These are phyloP conservation scores for Trametes versicolor DNA, from an alignment of 1,284 basidiomycete genomes.

Conservation along the genomic window DNA sequence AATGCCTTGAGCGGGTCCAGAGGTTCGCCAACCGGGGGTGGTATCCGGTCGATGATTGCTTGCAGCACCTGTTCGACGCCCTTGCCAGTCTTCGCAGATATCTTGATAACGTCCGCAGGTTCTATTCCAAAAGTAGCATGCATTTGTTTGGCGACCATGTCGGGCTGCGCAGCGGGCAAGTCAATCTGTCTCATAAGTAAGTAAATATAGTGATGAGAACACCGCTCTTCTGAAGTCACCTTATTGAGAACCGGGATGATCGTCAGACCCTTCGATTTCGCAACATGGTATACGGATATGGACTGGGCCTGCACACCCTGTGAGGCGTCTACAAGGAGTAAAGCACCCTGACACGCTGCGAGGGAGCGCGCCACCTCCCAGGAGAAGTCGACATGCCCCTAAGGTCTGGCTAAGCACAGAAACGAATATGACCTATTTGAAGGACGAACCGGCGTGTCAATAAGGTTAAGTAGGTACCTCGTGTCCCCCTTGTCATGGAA, in stretches of 20 bases:
- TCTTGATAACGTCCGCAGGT: constrained; percentile 75
- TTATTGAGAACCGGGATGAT: constrained; percentile 98
- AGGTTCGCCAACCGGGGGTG: constrained; percentile 69
- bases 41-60: constrained; percentile 86
- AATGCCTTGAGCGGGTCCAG: constrained; percentile 82
- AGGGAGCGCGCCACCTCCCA: constrained; percentile 96
- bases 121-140: constrained; percentile 84
- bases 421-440: not conserved
- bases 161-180: constrained; percentile 86
- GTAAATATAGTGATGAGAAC: not conserved
- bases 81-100: constrained; percentile 94
- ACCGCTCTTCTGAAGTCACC: constrained; percentile 51
- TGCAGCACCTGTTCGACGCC: constrained; percentile 82
- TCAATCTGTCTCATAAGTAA: constrained; percentile 69
- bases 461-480: constrained; percentile 89
- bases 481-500: constrained; percentile 65
- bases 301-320: constrained; percentile 99
- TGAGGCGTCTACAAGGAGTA: constrained; percentile 93
- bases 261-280: constrained; percentile 82
- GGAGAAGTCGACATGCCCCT: constrained; percentile 96
- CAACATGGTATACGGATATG: constrained; percentile 93
- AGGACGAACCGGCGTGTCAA: constrained; percentile 88
- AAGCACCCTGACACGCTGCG: constrained; percentile 93
- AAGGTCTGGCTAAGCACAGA: constrained; percentile 11
- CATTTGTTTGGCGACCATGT: constrained; percentile 83